Evolutionary conservation across 1,139 yeast genomes (phyloP), one percentile per base, ranked within the genome.

Genomic region (Lodderomyces elongisporus): DNA sequence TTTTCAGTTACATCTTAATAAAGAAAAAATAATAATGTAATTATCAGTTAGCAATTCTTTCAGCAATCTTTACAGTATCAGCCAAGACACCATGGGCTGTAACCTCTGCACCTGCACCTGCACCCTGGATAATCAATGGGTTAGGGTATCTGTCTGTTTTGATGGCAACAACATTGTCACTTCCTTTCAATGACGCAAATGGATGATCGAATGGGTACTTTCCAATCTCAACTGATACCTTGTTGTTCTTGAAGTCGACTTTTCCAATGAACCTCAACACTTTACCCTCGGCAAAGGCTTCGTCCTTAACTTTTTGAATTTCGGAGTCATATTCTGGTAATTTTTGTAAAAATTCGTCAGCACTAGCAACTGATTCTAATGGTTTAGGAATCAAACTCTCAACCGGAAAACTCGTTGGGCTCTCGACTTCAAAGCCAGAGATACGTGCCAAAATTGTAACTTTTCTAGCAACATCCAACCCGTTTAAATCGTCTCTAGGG

Each of bases 31-130:
- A n/a, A n/a, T n/a, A n/a, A n/a, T n/a, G n/a, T n/a, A n/a, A n/a
- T 8, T 21, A n/a, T n/a, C 14, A 65, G 38, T 52, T 52, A 36
- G 78, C 77, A 30, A 85, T 66, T 70, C 96, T 81, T 67, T 89
- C 89, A 28, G 94, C 95, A 47, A 85, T 79, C 68, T 85, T 89
- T 56, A 93, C 75, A 22, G 85, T 79, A 58, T 91, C 98, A 34
- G 94, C 95, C 50, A 91, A 73, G 32, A 93, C 96, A 60, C 98
- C 98, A 58, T 93, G 95, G 41, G 99, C 98, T 36, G 99, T 91
- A 35, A 91, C 97, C 27, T 81, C 97, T 40, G 95, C 96, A 62
- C 98, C 98, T 23, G 98, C 98, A 60, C 96, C 98, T 27, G 98
- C 98, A 61, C 99, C 98, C 70, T 91, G 98, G 47, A 91, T 74